phyloP scores from a whole-genome alignment of 345 rosid genomes.

The Citrus glauca region DNA sequence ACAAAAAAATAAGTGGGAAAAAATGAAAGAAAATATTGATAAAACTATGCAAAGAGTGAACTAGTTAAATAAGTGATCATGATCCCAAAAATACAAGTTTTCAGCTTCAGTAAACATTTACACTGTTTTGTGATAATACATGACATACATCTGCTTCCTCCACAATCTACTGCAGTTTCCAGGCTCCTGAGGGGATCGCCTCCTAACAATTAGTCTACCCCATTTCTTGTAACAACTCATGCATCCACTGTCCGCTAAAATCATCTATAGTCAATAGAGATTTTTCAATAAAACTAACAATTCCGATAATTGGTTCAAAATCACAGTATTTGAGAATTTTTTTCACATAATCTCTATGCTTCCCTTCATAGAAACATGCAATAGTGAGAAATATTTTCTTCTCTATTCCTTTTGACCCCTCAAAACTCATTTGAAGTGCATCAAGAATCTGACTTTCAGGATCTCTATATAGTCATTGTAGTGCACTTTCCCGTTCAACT shows the following conservation, averaged over 20 bases:
- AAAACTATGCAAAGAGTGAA: not conserved
- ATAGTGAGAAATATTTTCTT: too few relatives aligned
- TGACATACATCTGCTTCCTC: constrained; percentile 17
- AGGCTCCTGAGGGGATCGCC: constrained; percentile 25
- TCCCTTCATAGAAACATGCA: too few relatives aligned
- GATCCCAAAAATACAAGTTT: not conserved
- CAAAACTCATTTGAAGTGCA: too few relatives aligned
- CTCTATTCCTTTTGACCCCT: too few relatives aligned
- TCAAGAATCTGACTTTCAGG: too few relatives aligned
- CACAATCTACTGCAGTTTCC: constrained; percentile 30
- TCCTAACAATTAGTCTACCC: constrained; percentile 31
- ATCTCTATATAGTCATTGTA: too few relatives aligned
- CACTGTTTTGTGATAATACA: constrained; percentile 18
- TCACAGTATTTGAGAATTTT: too few relatives aligned
- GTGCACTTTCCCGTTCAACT: too few relatives aligned
- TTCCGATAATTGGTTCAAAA: too few relatives aligned
- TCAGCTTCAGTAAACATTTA: not conserved
- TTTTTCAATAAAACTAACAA: not conserved
- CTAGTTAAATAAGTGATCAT: too few relatives aligned
- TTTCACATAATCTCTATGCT: too few relatives aligned
- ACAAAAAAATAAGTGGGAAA: not conserved
- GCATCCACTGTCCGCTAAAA: not conserved
- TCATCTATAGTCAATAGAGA: not conserved
- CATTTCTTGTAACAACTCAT: constrained; percentile 27
- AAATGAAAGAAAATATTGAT: not conserved